Base-by-base conservation (phyloP, 768 basidiomycete species). In the Auriculariales sp. region DNA sequence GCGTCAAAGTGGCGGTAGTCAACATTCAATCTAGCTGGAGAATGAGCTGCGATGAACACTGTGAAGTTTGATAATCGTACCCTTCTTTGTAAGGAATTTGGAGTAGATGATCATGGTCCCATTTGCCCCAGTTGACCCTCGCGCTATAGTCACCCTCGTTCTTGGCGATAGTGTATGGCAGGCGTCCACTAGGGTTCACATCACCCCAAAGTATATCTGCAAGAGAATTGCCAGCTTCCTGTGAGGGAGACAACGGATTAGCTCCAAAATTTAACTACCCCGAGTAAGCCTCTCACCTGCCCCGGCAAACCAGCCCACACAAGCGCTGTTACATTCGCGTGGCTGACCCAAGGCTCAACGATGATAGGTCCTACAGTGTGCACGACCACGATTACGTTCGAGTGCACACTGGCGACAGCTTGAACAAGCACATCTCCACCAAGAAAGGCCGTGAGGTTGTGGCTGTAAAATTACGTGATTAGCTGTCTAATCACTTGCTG, bases 91-190 rank as follows among this genome's bases (percentile, higher is more conserved):
- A 83, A 3, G 73, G 69, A 52, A 83, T 77, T 28, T 66, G 61
- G 32, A 78, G 53, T 4, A 44, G 22, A 6, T 44, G 22, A 19
- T 44, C 27, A 19, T 19, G 12, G 10, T 15, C 22, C 5, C 12
- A 24, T n/a, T 65, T 71, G 3, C 68, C 70, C 7, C n/a, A n/a
- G 11, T 69, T 55, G 6, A 75, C 57, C 50, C 72, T 70, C 0
- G 79, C 74, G 10, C 74, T 57, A 58, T 85, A 85, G 58, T 86
- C 83, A 7, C 62, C 57, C 1, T 60, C 39, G n/a, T 66, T 57
- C 64, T 86, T 80, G 2, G 79, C 82, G 56, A 92, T 83, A 10
- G 83, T 86, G 59, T 82, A 88, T 0, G 84, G 83, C n/a, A 87
- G 62, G 25, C 77, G 68, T 4, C 77, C 83, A 19, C 76, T 77